A percentile compares a stretch with the other conserved stretches of the same genome.
Evolutionary conservation across 2,329 filamentous ascomycete genomes (phyloP).

Genomic region (Aspergillus sp.): DNA sequence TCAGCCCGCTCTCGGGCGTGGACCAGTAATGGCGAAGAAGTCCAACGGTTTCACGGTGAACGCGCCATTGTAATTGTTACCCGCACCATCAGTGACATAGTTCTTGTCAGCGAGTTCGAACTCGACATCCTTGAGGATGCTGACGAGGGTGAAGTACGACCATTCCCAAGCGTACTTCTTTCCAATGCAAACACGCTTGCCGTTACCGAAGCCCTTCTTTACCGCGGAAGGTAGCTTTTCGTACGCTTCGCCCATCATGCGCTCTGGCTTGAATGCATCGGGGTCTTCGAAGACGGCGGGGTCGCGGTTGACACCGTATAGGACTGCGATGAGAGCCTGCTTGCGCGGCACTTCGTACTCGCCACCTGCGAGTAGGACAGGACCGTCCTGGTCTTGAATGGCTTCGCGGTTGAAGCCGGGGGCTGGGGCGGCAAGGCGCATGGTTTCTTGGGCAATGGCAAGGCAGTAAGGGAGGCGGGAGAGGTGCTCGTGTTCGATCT

Average conservation of each 20-base stretch:
- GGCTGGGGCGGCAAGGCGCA: conserved; percentile 64
- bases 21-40: conserved; percentile 34
- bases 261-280: conserved; percentile 66
- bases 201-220: conserved; percentile 75
- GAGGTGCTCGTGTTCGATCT: conserved; percentile 55
- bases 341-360: conserved; percentile 62
- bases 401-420: conserved; percentile 59
- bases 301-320: conserved; percentile 64
- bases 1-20: conserved; percentile 3
- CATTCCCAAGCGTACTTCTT: conserved; percentile 75
- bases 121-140: conserved; percentile 70
- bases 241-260: conserved; percentile 71
- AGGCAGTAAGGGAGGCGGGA: conserved; percentile 66
- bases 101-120: conserved; percentile 62
- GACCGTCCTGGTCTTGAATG: conserved; percentile 43
- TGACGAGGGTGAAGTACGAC: conserved; percentile 60
- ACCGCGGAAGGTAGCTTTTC: conserved; percentile 62
- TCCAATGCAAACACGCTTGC: conserved; percentile 70
- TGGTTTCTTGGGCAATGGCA: conserved; percentile 66
- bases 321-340: conserved; percentile 54
- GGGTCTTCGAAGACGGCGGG: conserved; percentile 66
- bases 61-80: conserved; percentile 48
- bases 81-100: conserved; percentile 36
- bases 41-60: conserved; percentile 55
- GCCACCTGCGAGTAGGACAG: conserved; percentile 56